Conservation (phyloP, 1,284 basidiomycete genomes). For the Malassezia arunalokei region DNA sequence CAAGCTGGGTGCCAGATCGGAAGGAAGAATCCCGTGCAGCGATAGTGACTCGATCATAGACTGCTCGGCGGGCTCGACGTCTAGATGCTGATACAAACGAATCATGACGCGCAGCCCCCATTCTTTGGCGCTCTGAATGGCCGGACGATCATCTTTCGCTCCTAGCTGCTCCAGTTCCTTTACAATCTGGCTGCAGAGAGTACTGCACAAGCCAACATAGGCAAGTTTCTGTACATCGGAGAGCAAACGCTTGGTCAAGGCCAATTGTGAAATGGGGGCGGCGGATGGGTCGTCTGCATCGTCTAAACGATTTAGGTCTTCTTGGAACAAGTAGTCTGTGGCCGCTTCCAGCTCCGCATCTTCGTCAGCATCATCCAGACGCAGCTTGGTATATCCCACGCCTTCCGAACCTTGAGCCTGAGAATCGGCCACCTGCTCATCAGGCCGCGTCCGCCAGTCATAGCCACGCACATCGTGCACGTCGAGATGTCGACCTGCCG, state of each 20-base stretch:
- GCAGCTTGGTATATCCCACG: constrained; percentile 38
- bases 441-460: constrained; percentile 40
- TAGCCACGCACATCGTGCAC: constrained; percentile 43
- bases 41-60: constrained; percentile 44
- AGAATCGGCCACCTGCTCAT: constrained; percentile 15
- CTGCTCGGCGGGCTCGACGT: constrained; percentile 39
- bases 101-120: constrained; percentile 43
- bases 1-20: constrained; percentile 41
- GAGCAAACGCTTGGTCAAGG: constrained; percentile 42
- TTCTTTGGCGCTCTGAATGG: constrained; percentile 28
- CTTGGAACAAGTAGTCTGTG: constrained; percentile 42
- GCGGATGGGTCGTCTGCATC: constrained; percentile 24
- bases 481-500: constrained; percentile 35
- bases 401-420: constrained; percentile 13
- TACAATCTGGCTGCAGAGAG: constrained; percentile 34
- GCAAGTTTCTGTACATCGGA: constrained; percentile 44
- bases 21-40: constrained; percentile 37
- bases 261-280: constrained; percentile 42
- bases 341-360: constrained; percentile 38
- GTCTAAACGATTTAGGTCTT: constrained; percentile 21
- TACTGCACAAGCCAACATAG: constrained; percentile 42
- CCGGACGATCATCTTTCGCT: constrained; percentile 5
- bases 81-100: constrained; percentile 44
- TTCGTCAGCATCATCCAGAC: constrained; percentile 43
- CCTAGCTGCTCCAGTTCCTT: constrained; percentile 17